phyloP scores from a whole-genome alignment of 2,329 filamentous ascomycete genomes.

The Beauveria sp. region DNA sequence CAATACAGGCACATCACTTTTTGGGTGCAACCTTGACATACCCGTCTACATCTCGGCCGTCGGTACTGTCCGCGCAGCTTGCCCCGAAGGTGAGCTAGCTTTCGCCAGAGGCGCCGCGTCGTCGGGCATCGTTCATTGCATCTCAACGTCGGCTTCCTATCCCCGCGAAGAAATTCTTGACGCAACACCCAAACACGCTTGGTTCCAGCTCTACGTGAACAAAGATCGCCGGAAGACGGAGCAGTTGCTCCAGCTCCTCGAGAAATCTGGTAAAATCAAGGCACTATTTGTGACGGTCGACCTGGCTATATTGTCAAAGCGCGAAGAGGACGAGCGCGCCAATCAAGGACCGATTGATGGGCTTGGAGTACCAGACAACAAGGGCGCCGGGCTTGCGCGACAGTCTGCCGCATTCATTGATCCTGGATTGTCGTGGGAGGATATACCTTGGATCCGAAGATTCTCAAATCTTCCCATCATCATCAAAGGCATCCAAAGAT shows the following conservation, averaged over 20 bases:
- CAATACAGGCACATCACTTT: slow-evolving; percentile 13
- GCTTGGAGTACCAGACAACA: background rate
- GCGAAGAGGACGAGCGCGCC: slow-evolving; percentile 16
- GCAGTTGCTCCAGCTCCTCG: background rate
- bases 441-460: slow-evolving; percentile 42
- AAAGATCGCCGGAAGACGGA: slow-evolving; percentile 9
- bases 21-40: slow-evolving; percentile 16
- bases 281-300: slow-evolving; percentile 13
- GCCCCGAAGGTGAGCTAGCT: slow-evolving; percentile 17
- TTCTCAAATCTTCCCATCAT: slow-evolving; percentile 42
- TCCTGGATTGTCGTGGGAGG: slow-evolving; percentile 35
- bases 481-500: slow-evolving; percentile 35
- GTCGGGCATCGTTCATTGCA: slow-evolving; percentile 8
- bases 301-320: slow-evolving; percentile 11
- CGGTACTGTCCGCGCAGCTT: slow-evolving; percentile 13
- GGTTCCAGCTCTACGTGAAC: slow-evolving; percentile 15
- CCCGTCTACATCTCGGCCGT: slow-evolving; percentile 19
- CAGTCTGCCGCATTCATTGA: slow-evolving; percentile 12
- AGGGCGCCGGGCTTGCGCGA: slow-evolving; percentile 8
- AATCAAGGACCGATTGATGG: background rate
- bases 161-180: slow-evolving; percentile 9
- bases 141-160: slow-evolving; percentile 10
- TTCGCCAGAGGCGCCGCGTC: slow-evolving; percentile 13
- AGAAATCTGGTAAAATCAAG: slow-evolving; percentile 6
- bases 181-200: slow-evolving; percentile 4